Percentiles rank a stretch among this genome's conserved stretches.
phyloP scores from a whole-genome alignment of 73 alveolate species.

The Halteria grandinella region DNA sequence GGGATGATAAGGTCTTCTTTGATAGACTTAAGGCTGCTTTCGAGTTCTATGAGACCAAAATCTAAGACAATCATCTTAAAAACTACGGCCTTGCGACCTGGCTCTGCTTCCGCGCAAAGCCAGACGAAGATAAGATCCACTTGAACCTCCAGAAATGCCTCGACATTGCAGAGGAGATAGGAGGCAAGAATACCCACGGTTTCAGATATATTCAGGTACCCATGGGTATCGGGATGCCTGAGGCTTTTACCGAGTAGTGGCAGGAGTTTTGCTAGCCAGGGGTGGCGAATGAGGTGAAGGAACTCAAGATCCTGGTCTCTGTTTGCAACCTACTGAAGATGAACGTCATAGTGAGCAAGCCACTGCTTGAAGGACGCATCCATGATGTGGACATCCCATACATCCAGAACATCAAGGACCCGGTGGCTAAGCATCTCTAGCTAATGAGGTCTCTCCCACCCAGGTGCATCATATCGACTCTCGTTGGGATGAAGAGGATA shows the following conservation, averaged over 20 bases:
- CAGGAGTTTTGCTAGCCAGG: conserved; percentile 59
- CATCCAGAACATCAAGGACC: conserved; percentile 59
- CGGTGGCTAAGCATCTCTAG: conserved; percentile 83
- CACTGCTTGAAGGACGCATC: conserved; percentile 84
- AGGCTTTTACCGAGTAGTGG: conserved; percentile 87
- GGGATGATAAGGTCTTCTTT: conserved; percentile 65
- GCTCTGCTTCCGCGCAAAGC: conserved; percentile 86
- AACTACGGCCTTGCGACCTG: conserved; percentile 92
- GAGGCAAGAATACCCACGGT: conserved; percentile 79
- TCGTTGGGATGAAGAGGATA: conserved; percentile 85
- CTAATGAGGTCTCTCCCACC: conserved; percentile 86
- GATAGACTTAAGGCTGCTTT: conserved; percentile 78
- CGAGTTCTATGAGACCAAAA: conserved; percentile 77
- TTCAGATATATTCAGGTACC: conserved; percentile 82
- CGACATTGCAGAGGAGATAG: conserved; percentile 80
- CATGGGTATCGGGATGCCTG: conserved; percentile 85
- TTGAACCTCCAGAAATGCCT: conserved; percentile 71
- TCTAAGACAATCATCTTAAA: conserved; percentile 67
- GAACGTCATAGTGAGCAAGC: conserved; percentile 76
- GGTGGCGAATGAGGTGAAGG: conserved; percentile 54
- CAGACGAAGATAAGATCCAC: conserved; percentile 82
- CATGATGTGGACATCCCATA: conserved; percentile 68
- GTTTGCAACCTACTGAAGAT: conserved; percentile 69
- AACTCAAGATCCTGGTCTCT: conserved; percentile 46
- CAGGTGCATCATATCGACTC: conserved; percentile 58